These are phyloP conservation scores for Melampsora abietis-canadensis DNA, from an alignment of 1,284 basidiomycete species.

Conservation along the genomic window DNA sequence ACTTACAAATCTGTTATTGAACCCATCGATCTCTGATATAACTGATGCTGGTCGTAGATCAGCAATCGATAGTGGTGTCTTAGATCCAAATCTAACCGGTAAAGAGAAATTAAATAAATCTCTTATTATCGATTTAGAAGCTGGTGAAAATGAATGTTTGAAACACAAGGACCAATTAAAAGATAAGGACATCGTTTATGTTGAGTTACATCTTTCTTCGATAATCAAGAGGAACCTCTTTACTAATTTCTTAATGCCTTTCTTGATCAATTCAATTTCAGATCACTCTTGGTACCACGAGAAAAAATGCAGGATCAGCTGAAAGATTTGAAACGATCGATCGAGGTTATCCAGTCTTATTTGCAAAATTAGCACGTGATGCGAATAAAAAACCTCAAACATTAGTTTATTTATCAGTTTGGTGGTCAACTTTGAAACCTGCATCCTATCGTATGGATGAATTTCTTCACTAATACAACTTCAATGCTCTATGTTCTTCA, in stretches of 20 bases:
- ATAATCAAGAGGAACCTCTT: not conserved
- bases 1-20: slow-evolving; percentile 44
- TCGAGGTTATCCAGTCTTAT: slow-evolving; percentile 69
- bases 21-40: slow-evolving; percentile 35
- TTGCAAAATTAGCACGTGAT: slow-evolving; percentile 64
- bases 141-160: not conserved
- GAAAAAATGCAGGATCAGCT: slow-evolving; percentile 61
- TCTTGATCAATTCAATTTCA: no score
- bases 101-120: slow-evolving; percentile 2
- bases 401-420: slow-evolving; percentile 67
- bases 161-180: not conserved
- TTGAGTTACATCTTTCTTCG: not conserved
- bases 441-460: not conserved
- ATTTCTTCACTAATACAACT: slow-evolving; percentile 48
- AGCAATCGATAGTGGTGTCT: slow-evolving; percentile 5
- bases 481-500: not conserved
- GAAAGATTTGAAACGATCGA: slow-evolving; percentile 71
- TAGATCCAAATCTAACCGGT: not conserved
- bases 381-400: slow-evolving; percentile 59
- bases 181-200: slow-evolving; percentile 8
- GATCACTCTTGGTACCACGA: slow-evolving; percentile 11
- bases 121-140: not conserved
- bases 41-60: slow-evolving; percentile 19
- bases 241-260: not conserved
- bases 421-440: not conserved